Conservation (phyloP, 2,329 filamentous ascomycete genomes). For the Kalmusia sp. region DNA sequence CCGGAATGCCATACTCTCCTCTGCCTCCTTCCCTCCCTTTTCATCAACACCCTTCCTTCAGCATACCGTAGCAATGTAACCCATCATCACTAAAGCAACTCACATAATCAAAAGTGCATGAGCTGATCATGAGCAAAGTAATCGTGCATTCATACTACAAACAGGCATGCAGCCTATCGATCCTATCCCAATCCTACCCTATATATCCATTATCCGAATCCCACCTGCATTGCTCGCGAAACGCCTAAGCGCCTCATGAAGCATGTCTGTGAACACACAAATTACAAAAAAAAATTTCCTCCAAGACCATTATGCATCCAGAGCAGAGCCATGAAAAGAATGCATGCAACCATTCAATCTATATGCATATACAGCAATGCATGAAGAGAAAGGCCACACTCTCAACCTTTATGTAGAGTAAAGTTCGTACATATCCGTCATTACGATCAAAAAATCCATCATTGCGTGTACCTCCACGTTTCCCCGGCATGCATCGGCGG, state of each 20-base stretch:
- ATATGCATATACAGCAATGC: background rate
- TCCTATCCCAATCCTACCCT: background rate
- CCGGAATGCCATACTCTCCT: no score
- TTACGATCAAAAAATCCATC: background rate
- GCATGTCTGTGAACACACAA: background rate
- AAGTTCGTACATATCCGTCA: no score
- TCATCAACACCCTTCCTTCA: no score
- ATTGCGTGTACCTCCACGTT: conserved; percentile 39
- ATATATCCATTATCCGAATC: background rate
- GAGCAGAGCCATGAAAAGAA: no score
- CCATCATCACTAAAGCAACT: no score
- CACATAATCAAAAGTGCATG: no score
- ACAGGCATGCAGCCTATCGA: background rate
- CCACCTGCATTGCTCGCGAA: background rate
- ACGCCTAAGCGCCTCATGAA: background rate
- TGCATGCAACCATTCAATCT: no score
- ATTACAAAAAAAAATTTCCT: background rate
- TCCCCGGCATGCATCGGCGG: conserved; percentile 34
- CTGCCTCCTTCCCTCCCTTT: no score
- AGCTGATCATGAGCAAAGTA: no score
- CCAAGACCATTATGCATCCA: background rate
- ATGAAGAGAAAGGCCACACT: background rate
- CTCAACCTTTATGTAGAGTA: no score
- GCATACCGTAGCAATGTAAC: no score
- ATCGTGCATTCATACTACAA: background rate